Evolutionary conservation across 1,139 yeast genomes (phyloP).

Genomic region (Sugiyamaella sp.): DNA sequence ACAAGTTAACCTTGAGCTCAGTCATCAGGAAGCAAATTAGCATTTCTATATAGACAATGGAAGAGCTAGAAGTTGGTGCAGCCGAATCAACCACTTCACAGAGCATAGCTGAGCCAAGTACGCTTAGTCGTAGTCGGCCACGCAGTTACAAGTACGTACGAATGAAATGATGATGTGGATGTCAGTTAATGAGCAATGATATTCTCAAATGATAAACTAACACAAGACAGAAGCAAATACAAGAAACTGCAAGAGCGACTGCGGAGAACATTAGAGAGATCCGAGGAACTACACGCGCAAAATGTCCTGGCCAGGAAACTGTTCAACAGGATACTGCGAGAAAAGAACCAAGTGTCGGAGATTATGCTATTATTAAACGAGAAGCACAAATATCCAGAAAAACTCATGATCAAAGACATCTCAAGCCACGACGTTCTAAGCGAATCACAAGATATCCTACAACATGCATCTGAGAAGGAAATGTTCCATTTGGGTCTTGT

Average conservation of each 20-base stretch:
- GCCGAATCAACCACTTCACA: too few species aligned
- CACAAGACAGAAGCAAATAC: slow-evolving; percentile 32
- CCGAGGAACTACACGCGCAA: slow-evolving; percentile 33
- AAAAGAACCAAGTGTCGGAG: slow-evolving; percentile 34
- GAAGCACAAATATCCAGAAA: slow-evolving; percentile 19
- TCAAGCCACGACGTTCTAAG: background rate
- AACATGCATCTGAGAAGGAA: slow-evolving; percentile 21
- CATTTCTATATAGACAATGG: too few species aligned
- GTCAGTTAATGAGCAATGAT: background rate
- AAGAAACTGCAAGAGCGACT: slow-evolving; percentile 34
- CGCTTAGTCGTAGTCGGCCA: background rate
- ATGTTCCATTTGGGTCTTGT: slow-evolving; percentile 24
- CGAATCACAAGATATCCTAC: slow-evolving; percentile 24
- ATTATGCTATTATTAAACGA: slow-evolving; percentile 31
- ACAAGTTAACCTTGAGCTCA: too few species aligned
- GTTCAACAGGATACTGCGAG: slow-evolving; percentile 34
- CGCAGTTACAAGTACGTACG: slow-evolving; percentile 15
- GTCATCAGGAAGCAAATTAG: too few species aligned
- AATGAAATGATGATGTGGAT: background rate
- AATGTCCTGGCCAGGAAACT: slow-evolving; percentile 28
- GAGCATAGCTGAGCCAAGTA: background rate
- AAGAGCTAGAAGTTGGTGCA: too few species aligned
- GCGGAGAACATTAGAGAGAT: slow-evolving; percentile 30
- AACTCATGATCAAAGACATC: background rate
- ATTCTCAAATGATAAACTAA: background rate